A percentile compares a stretch with the other conserved stretches of the same genome.
Evolutionary conservation across 106 monocot genomes (phyloP).

Genomic region (Dendrobium nobile): DNA sequence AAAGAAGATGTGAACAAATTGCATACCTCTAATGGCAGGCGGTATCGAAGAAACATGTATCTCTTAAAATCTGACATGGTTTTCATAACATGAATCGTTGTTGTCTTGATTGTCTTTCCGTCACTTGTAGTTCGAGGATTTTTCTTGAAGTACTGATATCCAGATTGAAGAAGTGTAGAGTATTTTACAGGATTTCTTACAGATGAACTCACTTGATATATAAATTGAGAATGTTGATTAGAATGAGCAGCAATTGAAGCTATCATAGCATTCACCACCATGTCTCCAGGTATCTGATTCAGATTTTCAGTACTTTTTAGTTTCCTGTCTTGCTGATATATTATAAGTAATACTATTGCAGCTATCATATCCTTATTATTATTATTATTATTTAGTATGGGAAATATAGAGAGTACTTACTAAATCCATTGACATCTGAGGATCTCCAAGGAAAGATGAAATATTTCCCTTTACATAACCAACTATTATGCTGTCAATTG

Average conservation of each 20-base stretch:
- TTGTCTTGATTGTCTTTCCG: constrained; percentile 25
- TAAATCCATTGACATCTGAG: constrained; percentile 50
- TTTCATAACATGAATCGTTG: constrained; percentile 23
- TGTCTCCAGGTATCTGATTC: constrained; percentile 66
- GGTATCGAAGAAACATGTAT: constrained; percentile 54
- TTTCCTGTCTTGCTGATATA: too few species aligned
- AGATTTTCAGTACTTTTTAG: neutral
- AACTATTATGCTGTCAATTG: constrained; percentile 61
- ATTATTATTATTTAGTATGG: neutral
- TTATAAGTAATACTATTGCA: too few species aligned
- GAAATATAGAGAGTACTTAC: constrained; percentile 10
- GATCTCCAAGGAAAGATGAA: constrained; percentile 51
- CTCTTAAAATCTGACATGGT: constrained; percentile 22
- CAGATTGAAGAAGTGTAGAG: constrained; percentile 17
- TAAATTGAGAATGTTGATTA: constrained; percentile 22
- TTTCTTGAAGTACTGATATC: constrained; percentile 33
- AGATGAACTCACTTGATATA: constrained; percentile 64
- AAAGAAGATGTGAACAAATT: neutral
- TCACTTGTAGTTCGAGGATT: constrained; percentile 47
- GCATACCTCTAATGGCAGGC: constrained; percentile 53
- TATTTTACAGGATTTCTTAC: constrained; percentile 40
- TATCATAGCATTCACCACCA: constrained; percentile 82
- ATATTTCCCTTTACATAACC: constrained; percentile 54
- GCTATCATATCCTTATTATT: too few species aligned
- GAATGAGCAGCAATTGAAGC: constrained; percentile 39